phyloP scores from a whole-genome alignment of 345 rosid species.

The Combretum micranthum region DNA sequence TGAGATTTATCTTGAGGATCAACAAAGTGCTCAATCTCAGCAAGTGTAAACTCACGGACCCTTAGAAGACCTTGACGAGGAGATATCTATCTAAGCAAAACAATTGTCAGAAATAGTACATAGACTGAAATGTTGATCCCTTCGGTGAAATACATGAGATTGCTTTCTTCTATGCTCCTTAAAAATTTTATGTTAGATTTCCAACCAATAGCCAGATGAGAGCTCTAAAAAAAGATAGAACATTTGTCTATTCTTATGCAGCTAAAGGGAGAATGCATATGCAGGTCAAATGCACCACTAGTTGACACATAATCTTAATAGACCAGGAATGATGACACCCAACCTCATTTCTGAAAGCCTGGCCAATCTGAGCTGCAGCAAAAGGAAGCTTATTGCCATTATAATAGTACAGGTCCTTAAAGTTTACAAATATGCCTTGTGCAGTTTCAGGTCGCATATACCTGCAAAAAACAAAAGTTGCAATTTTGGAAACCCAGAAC shows the following conservation, averaged over 20 bases:
- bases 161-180: no score
- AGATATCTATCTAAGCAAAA: conserved; percentile 48
- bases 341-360: conserved; percentile 97
- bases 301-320: no score
- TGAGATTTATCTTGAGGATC: conserved; percentile 97
- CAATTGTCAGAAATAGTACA: no score
- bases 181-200: no score
- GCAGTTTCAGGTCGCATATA: conserved; percentile 99
- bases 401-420: conserved; percentile 81
- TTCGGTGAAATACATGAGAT: no score
- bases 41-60: conserved; percentile 91
- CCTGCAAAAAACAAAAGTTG: conserved; percentile 31
- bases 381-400: conserved; percentile 91
- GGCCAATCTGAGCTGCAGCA: conserved; percentile 98
- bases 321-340: conserved; percentile 8
- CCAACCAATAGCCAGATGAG: no score
- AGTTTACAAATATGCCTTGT: conserved; percentile 94
- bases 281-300: no score
- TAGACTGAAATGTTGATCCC: no score
- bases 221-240: no score
- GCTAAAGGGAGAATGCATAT: no score
- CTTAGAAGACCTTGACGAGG: conserved; percentile 98
- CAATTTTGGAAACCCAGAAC: not conserved
- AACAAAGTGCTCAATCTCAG: conserved; percentile 95
- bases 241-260: no score